Percentiles rank a stretch among this genome's conserved stretches.
Conservation (phyloP, 192 early-diverging fungal species). For the Backusella westeae region DNA sequence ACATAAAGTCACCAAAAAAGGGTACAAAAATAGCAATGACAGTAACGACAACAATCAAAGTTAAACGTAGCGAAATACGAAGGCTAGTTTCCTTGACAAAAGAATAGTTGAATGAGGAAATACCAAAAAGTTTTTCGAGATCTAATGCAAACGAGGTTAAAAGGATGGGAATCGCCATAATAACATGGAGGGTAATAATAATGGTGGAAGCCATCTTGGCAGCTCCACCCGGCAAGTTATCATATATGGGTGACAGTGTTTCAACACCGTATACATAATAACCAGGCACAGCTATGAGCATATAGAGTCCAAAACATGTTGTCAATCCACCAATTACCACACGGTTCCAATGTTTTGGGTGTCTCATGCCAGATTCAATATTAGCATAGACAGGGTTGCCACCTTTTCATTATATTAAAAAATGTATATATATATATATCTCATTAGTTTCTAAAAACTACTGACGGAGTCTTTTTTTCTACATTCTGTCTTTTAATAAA, state of each 20-base stretch:
- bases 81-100: slow-evolving; percentile 47
- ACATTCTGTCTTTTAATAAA: background rate
- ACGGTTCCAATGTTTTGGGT: slow-evolving; percentile 62
- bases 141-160: slow-evolving; percentile 67
- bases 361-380: slow-evolving; percentile 68
- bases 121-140: slow-evolving; percentile 54
- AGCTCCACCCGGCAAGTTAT: slow-evolving; percentile 57
- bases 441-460: slow-evolving; percentile 32
- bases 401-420: slow-evolving; percentile 8
- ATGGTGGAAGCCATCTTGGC: slow-evolving; percentile 59
- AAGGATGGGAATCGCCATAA: slow-evolving; percentile 75
- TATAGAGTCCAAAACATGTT: slow-evolving; percentile 63
- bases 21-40: slow-evolving; percentile 66
- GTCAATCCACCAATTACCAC: slow-evolving; percentile 56
- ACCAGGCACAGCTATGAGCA: slow-evolving; percentile 62
- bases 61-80: slow-evolving; percentile 49
- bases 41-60: slow-evolving; percentile 49
- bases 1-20: slow-evolving; percentile 75
- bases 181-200: slow-evolving; percentile 73
- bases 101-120: slow-evolving; percentile 36
- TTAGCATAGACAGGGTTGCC: slow-evolving; percentile 81
- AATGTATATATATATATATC: background rate
- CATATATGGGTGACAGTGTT: slow-evolving; percentile 63
- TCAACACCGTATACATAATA: slow-evolving; percentile 69
- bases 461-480: background rate